phyloP scores from a whole-genome alignment of 805 yeast genomes.

The Clavispora phyllophila region DNA sequence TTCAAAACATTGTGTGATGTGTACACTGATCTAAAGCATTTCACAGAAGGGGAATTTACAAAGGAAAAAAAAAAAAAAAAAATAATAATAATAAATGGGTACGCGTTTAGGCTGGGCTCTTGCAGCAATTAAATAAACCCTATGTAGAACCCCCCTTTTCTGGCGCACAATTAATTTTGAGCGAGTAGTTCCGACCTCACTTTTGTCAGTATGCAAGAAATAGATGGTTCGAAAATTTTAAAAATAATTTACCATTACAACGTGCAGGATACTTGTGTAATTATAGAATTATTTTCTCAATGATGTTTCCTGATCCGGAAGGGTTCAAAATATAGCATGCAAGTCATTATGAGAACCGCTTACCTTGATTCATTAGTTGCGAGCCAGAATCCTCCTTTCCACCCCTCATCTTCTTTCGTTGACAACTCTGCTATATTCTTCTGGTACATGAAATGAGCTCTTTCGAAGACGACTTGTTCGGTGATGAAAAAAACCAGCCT shows the following conservation, averaged over 20 bases:
- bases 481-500: conserved; percentile 9
- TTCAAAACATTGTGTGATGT: conserved; percentile 11
- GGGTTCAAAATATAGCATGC: not conserved
- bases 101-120: too few species aligned
- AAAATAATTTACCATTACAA: not conserved
- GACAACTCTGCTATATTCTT: not conserved
- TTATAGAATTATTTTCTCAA: not conserved
- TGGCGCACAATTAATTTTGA: too few species aligned
- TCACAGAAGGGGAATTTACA: not conserved
- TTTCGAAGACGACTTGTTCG: conserved; percentile 16
- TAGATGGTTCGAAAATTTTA: not conserved
- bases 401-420: not conserved
- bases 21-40: conserved; percentile 1
- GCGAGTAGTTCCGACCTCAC: not conserved
- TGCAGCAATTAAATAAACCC: too few species aligned
- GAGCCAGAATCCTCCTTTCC: not conserved
- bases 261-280: not conserved
- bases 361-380: not conserved
- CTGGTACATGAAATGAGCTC: conserved; percentile 2
- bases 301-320: not conserved
- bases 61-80: not conserved
- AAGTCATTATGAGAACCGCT: not conserved
- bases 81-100: not conserved
- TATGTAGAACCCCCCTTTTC: too few species aligned
- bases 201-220: not conserved